Evolutionary conservation across 2,329 filamentous ascomycete genomes (phyloP).

Genomic region (Colletotrichum sp.): DNA sequence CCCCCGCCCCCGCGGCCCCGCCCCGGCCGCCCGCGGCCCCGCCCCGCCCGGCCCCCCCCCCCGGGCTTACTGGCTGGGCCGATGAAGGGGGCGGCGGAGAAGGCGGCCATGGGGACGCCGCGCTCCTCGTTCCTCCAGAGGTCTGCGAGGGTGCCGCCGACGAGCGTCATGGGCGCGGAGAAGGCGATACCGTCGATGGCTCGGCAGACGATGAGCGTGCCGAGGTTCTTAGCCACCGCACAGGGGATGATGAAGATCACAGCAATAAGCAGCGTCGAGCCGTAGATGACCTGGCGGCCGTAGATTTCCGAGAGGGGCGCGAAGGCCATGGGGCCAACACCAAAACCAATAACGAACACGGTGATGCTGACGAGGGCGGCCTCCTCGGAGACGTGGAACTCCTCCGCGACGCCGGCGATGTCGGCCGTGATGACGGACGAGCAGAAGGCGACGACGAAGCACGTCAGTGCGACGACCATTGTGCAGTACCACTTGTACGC

Average conservation of each 20-base stretch:
- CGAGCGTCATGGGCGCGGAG: slow-evolving; percentile 85
- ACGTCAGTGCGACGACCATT: slow-evolving; percentile 80
- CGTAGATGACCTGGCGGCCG: slow-evolving; percentile 75
- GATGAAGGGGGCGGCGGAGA: slow-evolving; percentile 82
- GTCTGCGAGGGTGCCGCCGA: slow-evolving; percentile 83
- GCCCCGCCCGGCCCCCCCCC: too few relatives aligned
- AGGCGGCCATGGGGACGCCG: slow-evolving; percentile 86
- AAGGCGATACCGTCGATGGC: slow-evolving; percentile 84
- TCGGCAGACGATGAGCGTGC: slow-evolving; percentile 76
- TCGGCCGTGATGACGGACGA: slow-evolving; percentile 82
- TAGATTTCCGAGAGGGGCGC: slow-evolving; percentile 80
- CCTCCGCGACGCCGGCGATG: slow-evolving; percentile 64
- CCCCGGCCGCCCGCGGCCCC: too few relatives aligned
- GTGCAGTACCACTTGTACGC: slow-evolving; percentile 83
- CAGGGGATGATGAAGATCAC: slow-evolving; percentile 83
- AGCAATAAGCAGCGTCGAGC: slow-evolving; percentile 69
- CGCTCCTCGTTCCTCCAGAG: slow-evolving; percentile 86
- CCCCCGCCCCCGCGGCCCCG: too few relatives aligned
- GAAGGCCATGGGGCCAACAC: slow-evolving; percentile 80
- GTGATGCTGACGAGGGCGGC: slow-evolving; percentile 75
- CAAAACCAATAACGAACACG: slow-evolving; percentile 83
- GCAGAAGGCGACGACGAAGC: slow-evolving; percentile 75
- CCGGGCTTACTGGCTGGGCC: slow-evolving; percentile 71
- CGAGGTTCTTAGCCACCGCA: slow-evolving; percentile 77
- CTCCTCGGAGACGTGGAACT: slow-evolving; percentile 74